Conservation (phyloP, 2,329 filamentous ascomycete genomes). For the Ceratocystis alfenasii region DNA sequence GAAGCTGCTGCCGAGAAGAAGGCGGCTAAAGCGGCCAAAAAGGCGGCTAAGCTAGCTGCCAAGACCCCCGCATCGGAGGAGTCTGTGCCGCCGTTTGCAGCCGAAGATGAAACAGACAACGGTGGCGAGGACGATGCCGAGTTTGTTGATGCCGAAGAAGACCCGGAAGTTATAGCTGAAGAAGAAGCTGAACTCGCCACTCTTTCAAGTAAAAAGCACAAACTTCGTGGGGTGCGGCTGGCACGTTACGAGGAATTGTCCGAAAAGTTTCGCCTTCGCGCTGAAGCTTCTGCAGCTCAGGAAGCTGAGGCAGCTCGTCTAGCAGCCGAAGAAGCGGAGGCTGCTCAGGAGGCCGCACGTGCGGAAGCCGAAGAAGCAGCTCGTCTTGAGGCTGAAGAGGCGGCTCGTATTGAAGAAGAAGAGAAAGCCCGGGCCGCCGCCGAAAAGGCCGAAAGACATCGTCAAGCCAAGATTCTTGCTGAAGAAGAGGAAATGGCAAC, state of each 20-base stretch:
- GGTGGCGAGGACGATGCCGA: slow-evolving; percentile 11
- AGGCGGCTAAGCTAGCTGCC: slow-evolving; percentile 27
- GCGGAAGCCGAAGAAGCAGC: not conserved
- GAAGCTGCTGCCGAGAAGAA: slow-evolving; percentile 26
- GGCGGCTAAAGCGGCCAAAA: slow-evolving; percentile 31
- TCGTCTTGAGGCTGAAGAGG: slow-evolving; percentile 1
- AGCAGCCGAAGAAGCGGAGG: slow-evolving; percentile 27
- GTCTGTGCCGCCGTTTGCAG: not conserved
- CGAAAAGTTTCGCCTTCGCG: slow-evolving; percentile 13
- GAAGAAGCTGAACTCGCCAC: slow-evolving; percentile 31
- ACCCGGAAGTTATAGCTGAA: slow-evolving; percentile 25
- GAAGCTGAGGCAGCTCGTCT: slow-evolving; percentile 21
- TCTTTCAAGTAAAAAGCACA: slow-evolving; percentile 27
- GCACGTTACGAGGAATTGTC: slow-evolving; percentile 14
- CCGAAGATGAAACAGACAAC: slow-evolving; percentile 2
- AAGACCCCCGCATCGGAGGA: slow-evolving; percentile 23
- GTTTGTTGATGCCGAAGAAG: slow-evolving; percentile 19
- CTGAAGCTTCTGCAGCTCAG: slow-evolving; percentile 26
- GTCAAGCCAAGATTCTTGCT: slow-evolving; percentile 1
- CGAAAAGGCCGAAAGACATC: slow-evolving; percentile 7
- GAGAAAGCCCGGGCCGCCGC: not conserved
- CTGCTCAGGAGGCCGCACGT: slow-evolving; percentile 19
- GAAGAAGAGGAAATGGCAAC: slow-evolving; percentile 14
- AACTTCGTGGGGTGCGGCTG: not conserved
- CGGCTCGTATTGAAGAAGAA: slow-evolving; percentile 6